Conservation (phyloP, 768 basidiomycete genomes). For the Xerocomellus amylosporus region DNA sequence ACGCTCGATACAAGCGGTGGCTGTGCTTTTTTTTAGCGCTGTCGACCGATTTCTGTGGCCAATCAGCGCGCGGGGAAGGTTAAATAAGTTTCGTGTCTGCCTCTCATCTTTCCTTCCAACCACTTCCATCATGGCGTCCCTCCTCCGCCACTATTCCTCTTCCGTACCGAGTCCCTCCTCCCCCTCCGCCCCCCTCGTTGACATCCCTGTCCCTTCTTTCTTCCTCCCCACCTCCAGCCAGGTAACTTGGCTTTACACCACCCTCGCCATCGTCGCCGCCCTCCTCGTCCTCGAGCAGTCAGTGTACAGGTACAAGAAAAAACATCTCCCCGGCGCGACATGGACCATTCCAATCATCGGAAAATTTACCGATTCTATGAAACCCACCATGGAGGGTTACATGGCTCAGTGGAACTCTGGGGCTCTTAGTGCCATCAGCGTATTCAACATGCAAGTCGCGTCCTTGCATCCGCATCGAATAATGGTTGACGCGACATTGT, state of each 20-base stretch:
- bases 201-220: constrained; percentile 49
- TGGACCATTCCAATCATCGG: constrained; percentile 99
- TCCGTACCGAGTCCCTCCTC: constrained; percentile 43
- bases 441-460: constrained; percentile 89
- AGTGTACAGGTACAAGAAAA: constrained; percentile 88
- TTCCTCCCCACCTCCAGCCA: constrained; percentile 29
- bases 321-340: constrained; percentile 75
- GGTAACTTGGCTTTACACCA: constrained; percentile 62
- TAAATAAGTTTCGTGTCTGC: not conserved
- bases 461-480: not conserved
- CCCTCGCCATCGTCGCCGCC: constrained; percentile 61
- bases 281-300: constrained; percentile 86
- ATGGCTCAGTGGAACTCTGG: constrained; percentile 91
- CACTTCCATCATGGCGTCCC: constrained; percentile 31
- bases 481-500: constrained; percentile 5
- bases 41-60: constrained; percentile 28
- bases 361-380: constrained; percentile 89
- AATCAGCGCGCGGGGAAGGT: constrained; percentile 15
- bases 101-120: not conserved
- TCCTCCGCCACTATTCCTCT: constrained; percentile 33
- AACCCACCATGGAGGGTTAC: constrained; percentile 90
- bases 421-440: constrained; percentile 83
- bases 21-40: constrained; percentile 2
- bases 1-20: constrained; percentile 1
- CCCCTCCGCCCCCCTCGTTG: constrained; percentile 38